phyloP scores from a whole-genome alignment of 2,329 filamentous ascomycete genomes.

The Colletotrichum tropicale region DNA sequence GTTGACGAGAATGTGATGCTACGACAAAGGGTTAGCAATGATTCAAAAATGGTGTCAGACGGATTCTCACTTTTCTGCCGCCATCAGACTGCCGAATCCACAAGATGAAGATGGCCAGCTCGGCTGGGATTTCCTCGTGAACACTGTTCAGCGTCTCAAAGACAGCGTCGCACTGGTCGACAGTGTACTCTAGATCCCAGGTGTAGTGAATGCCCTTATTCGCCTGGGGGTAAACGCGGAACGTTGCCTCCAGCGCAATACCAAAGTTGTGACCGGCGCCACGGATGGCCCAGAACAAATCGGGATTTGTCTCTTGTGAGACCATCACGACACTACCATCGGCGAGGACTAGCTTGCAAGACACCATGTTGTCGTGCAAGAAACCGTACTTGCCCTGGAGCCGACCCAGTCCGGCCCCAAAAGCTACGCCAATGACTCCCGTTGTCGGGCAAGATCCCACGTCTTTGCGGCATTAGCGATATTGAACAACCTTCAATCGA shows the following conservation, averaged over 20 bases:
- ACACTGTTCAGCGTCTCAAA: conserved; percentile 39
- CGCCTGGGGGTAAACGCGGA: conserved; percentile 40
- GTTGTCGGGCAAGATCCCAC: conserved; percentile 21
- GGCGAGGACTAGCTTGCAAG: conserved; percentile 30
- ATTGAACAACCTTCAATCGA: not conserved
- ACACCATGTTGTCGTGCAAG: conserved; percentile 35
- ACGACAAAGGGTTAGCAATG: not conserved
- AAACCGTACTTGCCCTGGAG: conserved; percentile 25
- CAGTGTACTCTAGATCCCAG: conserved; percentile 27
- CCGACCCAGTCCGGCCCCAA: conserved; percentile 35
- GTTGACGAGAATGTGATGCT: conserved; percentile 13
- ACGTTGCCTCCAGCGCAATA: conserved; percentile 48
- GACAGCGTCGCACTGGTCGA: conserved; percentile 31
- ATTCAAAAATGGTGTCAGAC: conserved; percentile 26
- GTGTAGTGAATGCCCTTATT: conserved; percentile 25
- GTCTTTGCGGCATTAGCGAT: not conserved
- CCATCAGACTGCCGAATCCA: conserved; percentile 28
- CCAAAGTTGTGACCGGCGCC: conserved; percentile 57
- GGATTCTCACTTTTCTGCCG: conserved; percentile 19
- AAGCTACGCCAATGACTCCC: conserved; percentile 30
- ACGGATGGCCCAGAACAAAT: conserved; percentile 53
- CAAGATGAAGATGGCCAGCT: conserved; percentile 34
- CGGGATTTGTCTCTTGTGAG: conserved; percentile 28
- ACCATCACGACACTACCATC: conserved; percentile 27
- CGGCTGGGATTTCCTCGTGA: conserved; percentile 25